Percentiles rank a stretch among this genome's conserved stretches.
phyloP scores from a whole-genome alignment of 148 eudicot species.

The Hydrangea macrophylla region DNA sequence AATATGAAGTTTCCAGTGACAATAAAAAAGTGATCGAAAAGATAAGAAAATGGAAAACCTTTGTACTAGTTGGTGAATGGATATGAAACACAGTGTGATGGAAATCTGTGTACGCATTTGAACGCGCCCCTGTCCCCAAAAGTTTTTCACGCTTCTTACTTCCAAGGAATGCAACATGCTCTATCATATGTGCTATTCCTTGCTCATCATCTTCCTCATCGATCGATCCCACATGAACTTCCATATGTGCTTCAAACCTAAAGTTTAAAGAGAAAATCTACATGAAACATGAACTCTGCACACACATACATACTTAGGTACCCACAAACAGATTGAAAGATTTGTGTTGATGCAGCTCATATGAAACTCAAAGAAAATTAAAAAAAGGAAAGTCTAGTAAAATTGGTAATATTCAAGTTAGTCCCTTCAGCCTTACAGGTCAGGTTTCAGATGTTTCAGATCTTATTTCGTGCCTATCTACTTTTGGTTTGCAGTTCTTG shows the following conservation, averaged over 20 bases:
- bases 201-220: conserved; percentile 99
- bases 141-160: conserved; percentile 98
- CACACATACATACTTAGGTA: neutral
- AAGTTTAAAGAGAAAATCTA: conserved; percentile 1
- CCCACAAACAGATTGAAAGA: too few relatives aligned
- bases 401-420: too few relatives aligned
- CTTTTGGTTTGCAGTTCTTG: too few relatives aligned
- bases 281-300: neutral
- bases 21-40: neutral
- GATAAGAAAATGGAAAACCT: conserved; percentile 45
- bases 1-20: neutral
- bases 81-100: conserved; percentile 99
- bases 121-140: conserved; percentile 95
- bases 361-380: too few relatives aligned
- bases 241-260: conserved; percentile 99
- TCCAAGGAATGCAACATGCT: conserved; percentile 99
- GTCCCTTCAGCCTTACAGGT: too few relatives aligned
- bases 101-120: conserved; percentile 98
- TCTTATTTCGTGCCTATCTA: too few relatives aligned
- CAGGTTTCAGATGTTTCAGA: too few relatives aligned
- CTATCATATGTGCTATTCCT: conserved; percentile 99
- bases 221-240: conserved; percentile 95
- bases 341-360: too few relatives aligned
- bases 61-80: conserved; percentile 81
- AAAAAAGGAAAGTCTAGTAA: too few relatives aligned